phyloP scores from a whole-genome alignment of 805 yeast species.

The Cyberlindnera petersonii region DNA sequence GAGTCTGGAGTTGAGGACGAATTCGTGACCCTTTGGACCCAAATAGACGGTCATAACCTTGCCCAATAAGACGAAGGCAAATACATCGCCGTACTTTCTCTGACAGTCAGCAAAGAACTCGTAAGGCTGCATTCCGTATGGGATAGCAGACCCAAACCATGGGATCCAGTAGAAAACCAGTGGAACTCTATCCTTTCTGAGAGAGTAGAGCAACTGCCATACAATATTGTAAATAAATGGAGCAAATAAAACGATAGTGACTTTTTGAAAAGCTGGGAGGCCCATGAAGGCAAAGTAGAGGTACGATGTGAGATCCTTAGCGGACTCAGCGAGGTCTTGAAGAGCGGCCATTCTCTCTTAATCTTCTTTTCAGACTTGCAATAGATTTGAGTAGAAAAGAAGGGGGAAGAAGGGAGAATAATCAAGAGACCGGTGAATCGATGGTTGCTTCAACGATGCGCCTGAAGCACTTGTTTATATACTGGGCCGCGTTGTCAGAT shows the following conservation, averaged over 20 bases:
- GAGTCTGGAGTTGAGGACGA: conserved; percentile 85
- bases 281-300: conserved; percentile 27
- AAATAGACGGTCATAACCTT: conserved; percentile 91
- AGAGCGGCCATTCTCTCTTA: conserved; percentile 21
- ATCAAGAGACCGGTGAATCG: background rate
- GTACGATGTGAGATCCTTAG: conserved; percentile 12
- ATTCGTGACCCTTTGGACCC: conserved; percentile 98
- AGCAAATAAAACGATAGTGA: conserved; percentile 30
- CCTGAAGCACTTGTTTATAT: background rate
- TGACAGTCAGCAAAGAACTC: conserved; percentile 80
- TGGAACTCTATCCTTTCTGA: conserved; percentile 81
- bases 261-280: conserved; percentile 35
- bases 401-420: background rate
- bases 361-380: too few relatives aligned
- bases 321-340: conserved; percentile 13
- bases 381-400: too few relatives aligned
- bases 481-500: background rate
- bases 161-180: conserved; percentile 90
- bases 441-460: background rate
- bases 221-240: conserved; percentile 64
- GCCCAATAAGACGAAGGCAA: conserved; percentile 86
- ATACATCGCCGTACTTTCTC: conserved; percentile 85
- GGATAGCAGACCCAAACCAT: conserved; percentile 89
- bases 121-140: conserved; percentile 91
- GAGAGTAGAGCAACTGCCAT: conserved; percentile 67